phyloP scores from a whole-genome alignment of 1,284 basidiomycete genomes.

The Hypsizygus ulmarius region DNA sequence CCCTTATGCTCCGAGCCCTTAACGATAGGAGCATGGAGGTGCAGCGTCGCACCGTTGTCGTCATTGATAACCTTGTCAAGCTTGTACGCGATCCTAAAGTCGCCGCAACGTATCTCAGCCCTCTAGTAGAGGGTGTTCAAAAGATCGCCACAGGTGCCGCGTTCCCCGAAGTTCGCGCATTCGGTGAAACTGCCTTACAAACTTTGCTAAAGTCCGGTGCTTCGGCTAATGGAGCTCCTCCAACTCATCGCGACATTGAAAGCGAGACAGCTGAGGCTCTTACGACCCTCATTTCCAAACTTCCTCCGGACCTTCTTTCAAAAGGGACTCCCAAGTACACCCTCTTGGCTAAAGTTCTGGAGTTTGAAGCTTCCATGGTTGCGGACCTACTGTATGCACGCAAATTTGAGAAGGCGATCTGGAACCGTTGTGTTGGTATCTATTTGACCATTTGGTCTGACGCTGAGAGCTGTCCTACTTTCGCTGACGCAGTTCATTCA shows the following conservation, averaged over 20 bases:
- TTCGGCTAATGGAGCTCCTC: slow-evolving; percentile 63
- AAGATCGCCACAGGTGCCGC: slow-evolving; percentile 90
- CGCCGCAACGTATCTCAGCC: slow-evolving; percentile 87
- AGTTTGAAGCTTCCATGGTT: slow-evolving; percentile 73
- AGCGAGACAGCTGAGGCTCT: slow-evolving; percentile 58
- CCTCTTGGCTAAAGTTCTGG: slow-evolving; percentile 51
- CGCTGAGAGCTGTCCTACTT: slow-evolving; percentile 42
- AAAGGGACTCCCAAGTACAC: slow-evolving; percentile 44
- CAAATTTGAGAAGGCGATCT: slow-evolving; percentile 62
- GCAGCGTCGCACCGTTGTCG: slow-evolving; percentile 84
- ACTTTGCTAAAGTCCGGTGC: slow-evolving; percentile 82
- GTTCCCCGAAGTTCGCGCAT: slow-evolving; percentile 95
- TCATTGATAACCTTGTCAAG: slow-evolving; percentile 97
- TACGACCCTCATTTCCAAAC: slow-evolving; percentile 55
- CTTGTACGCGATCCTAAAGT: slow-evolving; percentile 91
- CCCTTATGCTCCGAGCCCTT: slow-evolving; percentile 87
- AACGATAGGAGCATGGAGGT: slow-evolving; percentile 97
- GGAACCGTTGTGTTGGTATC: slow-evolving; percentile 72
- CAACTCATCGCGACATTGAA: slow-evolving; percentile 64
- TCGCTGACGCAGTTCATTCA: slow-evolving; percentile 64
- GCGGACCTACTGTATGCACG: slow-evolving; percentile 76
- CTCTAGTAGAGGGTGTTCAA: slow-evolving; percentile 89
- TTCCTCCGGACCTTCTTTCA: slow-evolving; percentile 51
- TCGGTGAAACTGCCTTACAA: slow-evolving; percentile 77
- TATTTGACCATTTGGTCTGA: slow-evolving; percentile 74